Percentiles rank a stretch among this genome's conserved stretches.
Evolutionary conservation across 2,329 filamentous ascomycete species (phyloP).

Genomic region (Pseudogymnoascus verrucosus): DNA sequence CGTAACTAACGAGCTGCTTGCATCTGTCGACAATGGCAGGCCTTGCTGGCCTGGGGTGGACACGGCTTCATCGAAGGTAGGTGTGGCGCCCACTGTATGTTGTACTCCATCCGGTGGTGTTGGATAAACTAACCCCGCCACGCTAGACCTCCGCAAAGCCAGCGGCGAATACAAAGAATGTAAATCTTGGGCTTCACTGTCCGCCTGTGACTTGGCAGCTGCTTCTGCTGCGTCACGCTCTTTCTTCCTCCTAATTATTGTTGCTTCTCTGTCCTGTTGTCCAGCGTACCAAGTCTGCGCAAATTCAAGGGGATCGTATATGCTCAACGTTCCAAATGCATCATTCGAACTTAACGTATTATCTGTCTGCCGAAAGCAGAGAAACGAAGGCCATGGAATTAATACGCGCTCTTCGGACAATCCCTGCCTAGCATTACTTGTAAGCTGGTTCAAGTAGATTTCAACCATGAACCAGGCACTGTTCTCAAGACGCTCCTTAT

Average conservation of each 20-base stretch:
- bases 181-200: slow-evolving; percentile 35
- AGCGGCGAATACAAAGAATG: slow-evolving; percentile 43
- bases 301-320: slow-evolving; percentile 28
- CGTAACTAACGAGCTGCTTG: not conserved
- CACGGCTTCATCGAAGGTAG: slow-evolving; percentile 46
- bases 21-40: not conserved
- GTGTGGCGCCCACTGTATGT: slow-evolving; percentile 43
- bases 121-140: slow-evolving; percentile 54
- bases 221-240: slow-evolving; percentile 38
- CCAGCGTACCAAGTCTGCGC: slow-evolving; percentile 30
- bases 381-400: slow-evolving; percentile 26
- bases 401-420: slow-evolving; percentile 17
- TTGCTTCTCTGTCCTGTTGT: slow-evolving; percentile 35
- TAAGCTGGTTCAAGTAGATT: slow-evolving; percentile 12
- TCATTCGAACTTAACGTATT: not conserved
- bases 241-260: slow-evolving; percentile 39
- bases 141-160: slow-evolving; percentile 42
- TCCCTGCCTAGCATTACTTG: not conserved
- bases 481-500: slow-evolving; percentile 20
- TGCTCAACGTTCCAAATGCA: not conserved
- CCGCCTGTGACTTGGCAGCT: slow-evolving; percentile 34
- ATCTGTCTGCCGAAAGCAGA: slow-evolving; percentile 26
- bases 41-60: slow-evolving; percentile 45
- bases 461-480: slow-evolving; percentile 29
- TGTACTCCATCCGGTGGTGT: slow-evolving; percentile 63